phyloP scores from a whole-genome alignment of 163 green algal species.

The Dunaliella salina region DNA sequence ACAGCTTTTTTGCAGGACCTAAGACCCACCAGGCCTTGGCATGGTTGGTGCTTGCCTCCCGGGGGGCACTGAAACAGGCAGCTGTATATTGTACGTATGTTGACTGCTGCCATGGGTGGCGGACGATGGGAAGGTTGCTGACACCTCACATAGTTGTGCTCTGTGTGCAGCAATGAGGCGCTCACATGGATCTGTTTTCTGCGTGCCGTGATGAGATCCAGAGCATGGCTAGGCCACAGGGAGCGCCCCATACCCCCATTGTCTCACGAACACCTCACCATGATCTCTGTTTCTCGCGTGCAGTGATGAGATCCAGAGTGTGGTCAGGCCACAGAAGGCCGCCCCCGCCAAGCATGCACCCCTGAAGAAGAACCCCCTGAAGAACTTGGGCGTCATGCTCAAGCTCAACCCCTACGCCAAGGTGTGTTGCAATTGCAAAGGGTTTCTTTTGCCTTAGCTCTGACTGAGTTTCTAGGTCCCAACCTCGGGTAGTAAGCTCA shows the following conservation, averaged over 20 bases:
- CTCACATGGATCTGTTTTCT: neutral
- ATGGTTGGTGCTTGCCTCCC: no score
- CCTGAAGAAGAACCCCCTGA: conserved; percentile 99
- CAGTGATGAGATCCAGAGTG: conserved; percentile 91
- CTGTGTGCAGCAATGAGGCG: no score
- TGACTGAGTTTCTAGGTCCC: no score
- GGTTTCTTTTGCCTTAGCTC: no score
- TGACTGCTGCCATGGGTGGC: no score
- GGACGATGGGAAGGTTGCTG: no score
- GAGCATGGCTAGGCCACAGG: conserved; percentile 71
- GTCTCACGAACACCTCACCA: neutral
- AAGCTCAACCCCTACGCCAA: conserved; percentile 94
- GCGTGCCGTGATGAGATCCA: conserved; percentile 87
- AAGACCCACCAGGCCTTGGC: no score
- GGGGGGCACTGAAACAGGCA: no score
- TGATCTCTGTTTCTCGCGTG: neutral
- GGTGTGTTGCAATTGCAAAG: conserved; percentile 7
- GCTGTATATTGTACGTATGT: no score
- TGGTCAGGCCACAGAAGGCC: conserved; percentile 73
- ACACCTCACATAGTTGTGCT: no score
- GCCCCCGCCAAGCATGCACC: conserved; percentile 45
- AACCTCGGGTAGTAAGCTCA: no score
- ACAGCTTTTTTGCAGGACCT: no score
- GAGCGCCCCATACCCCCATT: conserved; percentile 31
- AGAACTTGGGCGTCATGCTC: conserved; percentile 91